Conservation (phyloP, 495 filamentous ascomycete genomes). For the Penicillium parvum region DNA sequence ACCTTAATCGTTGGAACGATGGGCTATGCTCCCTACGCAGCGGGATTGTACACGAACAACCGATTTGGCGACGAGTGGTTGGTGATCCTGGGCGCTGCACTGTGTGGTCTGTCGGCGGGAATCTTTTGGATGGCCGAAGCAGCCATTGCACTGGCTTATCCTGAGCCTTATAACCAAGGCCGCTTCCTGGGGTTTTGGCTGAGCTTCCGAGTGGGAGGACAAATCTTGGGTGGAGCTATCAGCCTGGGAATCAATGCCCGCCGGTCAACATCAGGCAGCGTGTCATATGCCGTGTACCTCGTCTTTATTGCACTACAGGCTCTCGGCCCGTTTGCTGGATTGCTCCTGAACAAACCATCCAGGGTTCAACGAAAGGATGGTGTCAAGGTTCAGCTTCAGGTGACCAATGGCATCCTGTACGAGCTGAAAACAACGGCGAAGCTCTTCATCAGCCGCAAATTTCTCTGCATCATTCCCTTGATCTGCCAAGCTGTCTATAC, state of each 20-base stretch:
- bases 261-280: constrained; percentile 49
- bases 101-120: constrained; percentile 61
- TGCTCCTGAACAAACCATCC: constrained; percentile 49
- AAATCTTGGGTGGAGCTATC: constrained; percentile 61
- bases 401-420: constrained; percentile 39
- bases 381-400: constrained; percentile 45
- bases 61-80: constrained; percentile 61
- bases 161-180: constrained; percentile 58
- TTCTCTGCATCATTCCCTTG: constrained; percentile 54
- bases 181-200: constrained; percentile 60
- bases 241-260: constrained; percentile 57
- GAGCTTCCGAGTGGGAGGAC: constrained; percentile 55
- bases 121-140: constrained; percentile 66
- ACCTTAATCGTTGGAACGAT: constrained; percentile 61
- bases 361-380: constrained; percentile 56
- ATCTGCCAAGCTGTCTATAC: constrained; percentile 59
- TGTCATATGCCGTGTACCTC: constrained; percentile 57
- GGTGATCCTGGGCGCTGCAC: constrained; percentile 56
- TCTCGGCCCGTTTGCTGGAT: constrained; percentile 48
- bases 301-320: constrained; percentile 61
- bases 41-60: constrained; percentile 64
- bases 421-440: constrained; percentile 50
- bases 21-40: constrained; percentile 62
- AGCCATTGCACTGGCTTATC: constrained; percentile 61
- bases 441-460: constrained; percentile 49